Evolutionary conservation across 2,329 filamentous ascomycete species (phyloP).

Genomic region (Penicillium sp.): DNA sequence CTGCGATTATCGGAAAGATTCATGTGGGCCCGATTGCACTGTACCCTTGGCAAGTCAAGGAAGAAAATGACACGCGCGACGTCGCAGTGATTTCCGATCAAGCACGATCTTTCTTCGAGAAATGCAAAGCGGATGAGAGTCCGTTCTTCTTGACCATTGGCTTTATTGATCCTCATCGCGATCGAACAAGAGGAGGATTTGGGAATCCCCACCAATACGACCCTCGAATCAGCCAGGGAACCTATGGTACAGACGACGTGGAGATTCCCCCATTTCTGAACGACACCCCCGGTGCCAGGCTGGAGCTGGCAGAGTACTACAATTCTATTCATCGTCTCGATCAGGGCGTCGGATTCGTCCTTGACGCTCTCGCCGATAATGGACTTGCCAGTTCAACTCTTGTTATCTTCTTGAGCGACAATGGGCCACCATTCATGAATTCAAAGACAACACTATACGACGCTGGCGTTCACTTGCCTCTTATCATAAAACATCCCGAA

Average conservation of each 20-base stretch:
- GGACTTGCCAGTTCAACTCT: constrained; percentile 41
- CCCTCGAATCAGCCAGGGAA: constrained; percentile 25
- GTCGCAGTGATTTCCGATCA: constrained; percentile 46
- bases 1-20: constrained; percentile 53
- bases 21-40: constrained; percentile 48
- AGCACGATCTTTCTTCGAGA: constrained; percentile 43
- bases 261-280: constrained; percentile 47
- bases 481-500: constrained; percentile 45
- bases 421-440: constrained; percentile 54
- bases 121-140: constrained; percentile 31
- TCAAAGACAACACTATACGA: constrained; percentile 56
- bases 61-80: constrained; percentile 49
- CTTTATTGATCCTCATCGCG: constrained; percentile 52
- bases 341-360: constrained; percentile 45
- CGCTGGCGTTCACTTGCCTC: constrained; percentile 49
- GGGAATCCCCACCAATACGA: constrained; percentile 45
- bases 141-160: constrained; percentile 53
- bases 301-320: constrained; percentile 50
- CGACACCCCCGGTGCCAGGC: constrained; percentile 44
- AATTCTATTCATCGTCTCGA: constrained; percentile 48
- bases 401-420: constrained; percentile 53
- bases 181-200: constrained; percentile 46
- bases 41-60: constrained; percentile 49
- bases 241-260: constrained; percentile 38
- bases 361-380: constrained; percentile 36